phyloP scores from a whole-genome alignment of 2,329 filamentous ascomycete genomes.

The Xylariaceae sp. region DNA sequence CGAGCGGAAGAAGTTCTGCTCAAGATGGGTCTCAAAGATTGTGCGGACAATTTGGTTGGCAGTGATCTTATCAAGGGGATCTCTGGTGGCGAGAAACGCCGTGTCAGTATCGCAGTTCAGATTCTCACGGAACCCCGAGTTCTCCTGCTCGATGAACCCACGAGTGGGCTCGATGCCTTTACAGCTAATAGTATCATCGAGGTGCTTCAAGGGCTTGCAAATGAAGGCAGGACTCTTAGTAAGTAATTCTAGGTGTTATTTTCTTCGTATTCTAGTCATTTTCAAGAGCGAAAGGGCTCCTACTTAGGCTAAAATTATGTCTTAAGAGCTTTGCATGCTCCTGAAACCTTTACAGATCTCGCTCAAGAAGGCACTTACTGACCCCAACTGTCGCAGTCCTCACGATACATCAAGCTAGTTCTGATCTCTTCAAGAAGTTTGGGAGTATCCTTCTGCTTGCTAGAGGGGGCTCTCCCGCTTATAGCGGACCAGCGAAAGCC shows the following conservation, averaged over 20 bases:
- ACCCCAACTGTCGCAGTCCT: no score
- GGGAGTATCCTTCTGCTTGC: conserved; percentile 75
- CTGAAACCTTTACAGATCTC: no score
- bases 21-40: conserved; percentile 80
- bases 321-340: no score
- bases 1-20: conserved; percentile 74
- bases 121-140: conserved; percentile 78
- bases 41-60: conserved; percentile 76
- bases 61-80: conserved; percentile 78
- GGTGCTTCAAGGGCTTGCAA: conserved; percentile 72
- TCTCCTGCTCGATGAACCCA: conserved; percentile 77
- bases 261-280: no score
- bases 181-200: conserved; percentile 80
- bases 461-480: conserved; percentile 71
- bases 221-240: conserved; percentile 75
- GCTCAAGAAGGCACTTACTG: no score
- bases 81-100: conserved; percentile 78
- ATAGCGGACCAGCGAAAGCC: conserved; percentile 65
- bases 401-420: conserved; percentile 64
- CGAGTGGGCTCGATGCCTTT: conserved; percentile 78
- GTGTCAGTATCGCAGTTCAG: conserved; percentile 79
- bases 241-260: no score
- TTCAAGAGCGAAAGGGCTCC: no score
- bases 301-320: no score
- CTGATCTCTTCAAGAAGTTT: conserved; percentile 74